Conservation (phyloP, 768 basidiomycete species). For the Imleria badia region DNA sequence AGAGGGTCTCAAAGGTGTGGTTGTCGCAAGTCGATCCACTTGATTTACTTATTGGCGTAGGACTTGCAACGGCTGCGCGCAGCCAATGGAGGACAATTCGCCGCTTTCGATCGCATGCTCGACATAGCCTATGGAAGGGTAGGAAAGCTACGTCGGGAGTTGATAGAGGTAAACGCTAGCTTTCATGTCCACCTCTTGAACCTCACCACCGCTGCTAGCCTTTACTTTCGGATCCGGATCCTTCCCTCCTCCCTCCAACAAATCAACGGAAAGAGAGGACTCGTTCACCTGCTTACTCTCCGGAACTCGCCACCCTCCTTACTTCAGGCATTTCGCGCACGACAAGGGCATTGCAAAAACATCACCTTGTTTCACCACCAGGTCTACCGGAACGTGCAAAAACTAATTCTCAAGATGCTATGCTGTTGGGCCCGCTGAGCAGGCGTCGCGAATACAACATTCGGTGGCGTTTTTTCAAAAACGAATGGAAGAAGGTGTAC, state of each 20-base stretch:
- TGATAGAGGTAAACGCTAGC: constrained; percentile 53
- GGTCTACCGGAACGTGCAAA: constrained; percentile 57
- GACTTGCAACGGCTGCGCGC: constrained; percentile 49
- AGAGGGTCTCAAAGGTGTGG: constrained; percentile 51
- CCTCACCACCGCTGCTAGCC: constrained; percentile 42
- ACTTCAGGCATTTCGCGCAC: constrained; percentile 47
- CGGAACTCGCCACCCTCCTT: constrained; percentile 62
- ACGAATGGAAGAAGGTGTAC: constrained; percentile 51
- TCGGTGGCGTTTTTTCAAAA: constrained; percentile 61
- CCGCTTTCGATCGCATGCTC: constrained; percentile 58
- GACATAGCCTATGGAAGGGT: constrained; percentile 75
- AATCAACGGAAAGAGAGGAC: constrained; percentile 53
- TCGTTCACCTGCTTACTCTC: constrained; percentile 64
- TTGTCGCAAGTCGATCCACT: neutral
- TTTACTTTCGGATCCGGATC: constrained; percentile 47
- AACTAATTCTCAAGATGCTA: constrained; percentile 56
- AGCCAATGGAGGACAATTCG: constrained; percentile 50
- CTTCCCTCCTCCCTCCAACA: constrained; percentile 43
- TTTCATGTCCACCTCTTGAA: neutral
- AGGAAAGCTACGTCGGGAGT: constrained; percentile 67
- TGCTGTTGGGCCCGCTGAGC: constrained; percentile 63
- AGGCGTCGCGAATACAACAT: constrained; percentile 74
- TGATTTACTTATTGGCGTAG: constrained; percentile 33
- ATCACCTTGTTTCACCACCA: constrained; percentile 49
- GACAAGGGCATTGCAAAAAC: constrained; percentile 43